Evolutionary conservation across 495 filamentous ascomycete genomes (phyloP), one percentile per base, ranked within the genome.

Genomic region (Pyrenopolyporus hunteri): DNA sequence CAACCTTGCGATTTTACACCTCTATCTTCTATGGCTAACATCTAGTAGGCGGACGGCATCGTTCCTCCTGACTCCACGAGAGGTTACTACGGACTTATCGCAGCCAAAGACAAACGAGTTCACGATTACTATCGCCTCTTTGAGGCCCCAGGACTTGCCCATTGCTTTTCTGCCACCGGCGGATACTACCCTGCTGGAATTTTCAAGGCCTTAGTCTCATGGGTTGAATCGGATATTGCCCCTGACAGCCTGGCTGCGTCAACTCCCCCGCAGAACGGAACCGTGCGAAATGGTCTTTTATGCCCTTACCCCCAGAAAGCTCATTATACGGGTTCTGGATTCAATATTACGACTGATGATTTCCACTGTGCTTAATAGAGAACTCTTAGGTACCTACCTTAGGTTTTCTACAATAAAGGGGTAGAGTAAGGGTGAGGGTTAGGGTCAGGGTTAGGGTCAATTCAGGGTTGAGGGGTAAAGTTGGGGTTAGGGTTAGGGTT

Each of bases 171-270:
- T 3, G 69, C 69, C 1, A 8, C 9, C 8, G 75, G 73, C 6
- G 60, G 62, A 19, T 63, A 63, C 16, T 36, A 43, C 3, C 63
- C 70, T 20, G 57, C 20, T 5, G 68, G 57, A 17, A 16, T 66
- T 55, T 47, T 75, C 13, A 64, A 57, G 2, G 67, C 67, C 10
- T 52, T 81, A 5, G 74, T 77, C 0, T 57, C 61, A 6, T 81
- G 77, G 78, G 78, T 81, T 2, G 78, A 79, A 60, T 56, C 71
- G 8, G 74, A 59, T 5, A 43, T 69, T 14, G 58, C 61, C n/a
- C 77, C 78, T 10, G 70, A 74, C 36, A 52, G n/a, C 6, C 26
- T 57, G 11, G 16, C 20, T 17, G 52, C 52, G 9, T 31, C 52
- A 11, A 69, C 62, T 20, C 19, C 68, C 13, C 60, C 52, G 7